Conservation (phyloP, 2,329 filamentous ascomycete genomes). For the Xylariaceae sp. region DNA sequence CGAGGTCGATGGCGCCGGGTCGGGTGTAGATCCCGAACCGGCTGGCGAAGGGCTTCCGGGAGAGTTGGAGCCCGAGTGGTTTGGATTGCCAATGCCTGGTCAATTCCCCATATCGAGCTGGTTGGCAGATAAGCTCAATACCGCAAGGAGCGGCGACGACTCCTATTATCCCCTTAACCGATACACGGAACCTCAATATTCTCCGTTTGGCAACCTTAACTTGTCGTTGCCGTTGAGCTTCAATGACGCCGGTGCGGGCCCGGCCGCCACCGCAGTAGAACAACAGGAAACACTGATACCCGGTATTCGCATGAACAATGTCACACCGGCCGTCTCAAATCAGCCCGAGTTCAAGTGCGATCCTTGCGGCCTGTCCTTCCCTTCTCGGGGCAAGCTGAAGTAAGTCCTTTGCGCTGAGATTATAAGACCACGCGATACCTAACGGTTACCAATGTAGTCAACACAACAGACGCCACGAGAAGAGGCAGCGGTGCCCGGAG, state of each 20-base stretch:
- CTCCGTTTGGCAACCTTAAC: not conserved
- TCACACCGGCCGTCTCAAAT: not conserved
- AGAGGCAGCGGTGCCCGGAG: conserved; percentile 7
- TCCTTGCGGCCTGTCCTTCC: not conserved
- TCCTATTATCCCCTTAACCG: not conserved
- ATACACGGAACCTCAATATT: not conserved
- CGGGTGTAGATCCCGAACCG: not conserved
- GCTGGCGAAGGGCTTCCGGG: not conserved
- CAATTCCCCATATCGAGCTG: conserved; percentile 17
- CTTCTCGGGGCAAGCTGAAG: conserved; percentile 10
- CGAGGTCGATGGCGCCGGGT: not conserved
- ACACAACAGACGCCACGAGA: conserved; percentile 12
- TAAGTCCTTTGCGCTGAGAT: not conserved
- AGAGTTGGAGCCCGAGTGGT: conserved; percentile 1
- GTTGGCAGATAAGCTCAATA: conserved; percentile 7
- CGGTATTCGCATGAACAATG: not conserved
- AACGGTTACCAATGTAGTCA: not conserved
- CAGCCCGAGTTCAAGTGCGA: not conserved
- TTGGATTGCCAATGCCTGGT: conserved; percentile 9
- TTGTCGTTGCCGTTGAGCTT: not conserved
- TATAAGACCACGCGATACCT: not conserved
- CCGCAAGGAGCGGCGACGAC: not conserved
- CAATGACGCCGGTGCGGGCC: not conserved
- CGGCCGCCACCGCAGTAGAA: no score
- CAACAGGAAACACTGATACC: not conserved